Conservation (phyloP, 1,284 basidiomycete genomes). For the Naganishia liquefaciens region DNA sequence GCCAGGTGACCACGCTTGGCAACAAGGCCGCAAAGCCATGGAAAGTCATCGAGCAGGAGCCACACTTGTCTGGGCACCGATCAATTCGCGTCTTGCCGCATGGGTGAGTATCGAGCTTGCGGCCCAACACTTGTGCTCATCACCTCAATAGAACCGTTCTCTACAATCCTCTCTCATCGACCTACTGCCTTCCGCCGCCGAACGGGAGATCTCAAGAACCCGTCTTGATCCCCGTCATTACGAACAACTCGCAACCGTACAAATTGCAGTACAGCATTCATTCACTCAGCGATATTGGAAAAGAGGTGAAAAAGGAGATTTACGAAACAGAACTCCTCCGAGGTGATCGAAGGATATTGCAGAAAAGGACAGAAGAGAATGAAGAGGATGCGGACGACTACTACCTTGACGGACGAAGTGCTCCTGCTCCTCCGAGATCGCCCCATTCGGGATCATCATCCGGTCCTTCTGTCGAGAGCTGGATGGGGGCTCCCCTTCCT, state of each 20-base stretch:
- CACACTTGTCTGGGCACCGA: slow-evolving; percentile 48
- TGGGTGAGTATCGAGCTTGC: slow-evolving; percentile 34
- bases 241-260: slow-evolving; percentile 85
- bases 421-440: slow-evolving; percentile 40
- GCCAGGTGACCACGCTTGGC: slow-evolving; percentile 28
- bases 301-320: not conserved
- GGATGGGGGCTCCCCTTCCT: not conserved
- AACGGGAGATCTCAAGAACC: slow-evolving; percentile 38
- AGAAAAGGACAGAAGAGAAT: slow-evolving; percentile 22
- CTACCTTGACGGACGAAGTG: slow-evolving; percentile 64
- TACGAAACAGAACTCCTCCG: slow-evolving; percentile 1
- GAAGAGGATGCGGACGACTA: slow-evolving; percentile 39
- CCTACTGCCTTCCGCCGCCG: slow-evolving; percentile 49
- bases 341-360: slow-evolving; percentile 28
- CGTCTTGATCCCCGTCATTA: slow-evolving; percentile 57
- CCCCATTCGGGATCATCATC: slow-evolving; percentile 22
- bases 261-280: slow-evolving; percentile 73
- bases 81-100: slow-evolving; percentile 48
- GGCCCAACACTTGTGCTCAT: not conserved
- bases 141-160: slow-evolving; percentile 43
- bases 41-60: slow-evolving; percentile 39
- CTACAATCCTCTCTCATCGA: slow-evolving; percentile 51
- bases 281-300: slow-evolving; percentile 59
- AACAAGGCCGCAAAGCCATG: slow-evolving; percentile 27
- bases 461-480: not conserved